These are phyloP conservation scores for Alternaria brassicicola DNA, from an alignment of 2,329 filamentous ascomycete species.

Conservation along the genomic window DNA sequence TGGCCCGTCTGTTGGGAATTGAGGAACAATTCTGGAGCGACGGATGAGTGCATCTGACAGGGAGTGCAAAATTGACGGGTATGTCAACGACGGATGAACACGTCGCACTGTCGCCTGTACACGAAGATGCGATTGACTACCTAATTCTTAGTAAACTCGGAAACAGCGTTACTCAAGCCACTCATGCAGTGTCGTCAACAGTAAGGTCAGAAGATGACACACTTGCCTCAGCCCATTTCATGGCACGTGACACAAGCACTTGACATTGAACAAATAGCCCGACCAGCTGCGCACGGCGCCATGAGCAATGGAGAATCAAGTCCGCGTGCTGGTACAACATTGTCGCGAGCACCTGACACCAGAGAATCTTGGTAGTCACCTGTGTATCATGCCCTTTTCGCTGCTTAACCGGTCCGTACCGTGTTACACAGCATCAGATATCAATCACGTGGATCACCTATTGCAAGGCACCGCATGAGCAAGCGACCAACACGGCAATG, in stretches of 20 bases:
- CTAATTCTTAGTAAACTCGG: slow-evolving; percentile 3
- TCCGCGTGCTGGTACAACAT: not conserved
- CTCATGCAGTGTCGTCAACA: not conserved
- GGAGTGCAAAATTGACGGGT: slow-evolving; percentile 20
- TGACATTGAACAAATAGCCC: not conserved
- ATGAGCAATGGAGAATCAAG: not conserved
- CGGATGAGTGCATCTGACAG: slow-evolving; percentile 27
- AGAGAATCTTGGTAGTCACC: not conserved
- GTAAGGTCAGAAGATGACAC: not conserved
- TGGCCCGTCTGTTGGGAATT: slow-evolving; percentile 9
- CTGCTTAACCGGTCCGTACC: slow-evolving; percentile 16
- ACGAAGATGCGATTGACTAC: slow-evolving; percentile 17
- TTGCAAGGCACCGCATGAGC: slow-evolving; percentile 14
- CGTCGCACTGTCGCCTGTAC: not conserved
- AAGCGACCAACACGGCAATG: not conserved
- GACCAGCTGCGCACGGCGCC: not conserved
- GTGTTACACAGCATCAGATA: slow-evolving; percentile 23
- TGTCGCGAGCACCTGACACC: slow-evolving; percentile 1
- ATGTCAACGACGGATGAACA: slow-evolving; percentile 12
- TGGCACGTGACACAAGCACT: slow-evolving; percentile 1
- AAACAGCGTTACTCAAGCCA: not conserved
- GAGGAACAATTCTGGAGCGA: slow-evolving; percentile 13
- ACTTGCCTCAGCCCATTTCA: not conserved
- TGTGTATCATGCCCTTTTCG: not conserved
- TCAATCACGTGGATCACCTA: slow-evolving; percentile 17